Conservation (phyloP, 768 basidiomycete genomes). For the Panaeolus cyanescens region DNA sequence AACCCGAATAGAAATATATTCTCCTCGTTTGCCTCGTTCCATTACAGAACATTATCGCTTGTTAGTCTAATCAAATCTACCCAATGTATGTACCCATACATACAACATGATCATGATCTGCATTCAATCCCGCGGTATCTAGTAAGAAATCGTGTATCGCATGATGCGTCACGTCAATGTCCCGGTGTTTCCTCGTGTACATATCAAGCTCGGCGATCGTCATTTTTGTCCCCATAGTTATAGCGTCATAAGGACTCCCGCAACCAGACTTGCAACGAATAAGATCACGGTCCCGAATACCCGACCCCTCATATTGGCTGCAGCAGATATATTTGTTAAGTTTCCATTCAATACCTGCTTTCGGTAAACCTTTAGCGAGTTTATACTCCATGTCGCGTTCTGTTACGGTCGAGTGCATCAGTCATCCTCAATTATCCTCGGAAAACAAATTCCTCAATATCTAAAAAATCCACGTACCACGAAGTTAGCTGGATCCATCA, state of each 20-base stretch:
- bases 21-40: neutral
- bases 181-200: neutral
- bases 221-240: too few species aligned
- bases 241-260: neutral
- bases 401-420: slow-evolving; percentile 25
- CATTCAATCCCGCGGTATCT: neutral
- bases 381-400: slow-evolving; percentile 86
- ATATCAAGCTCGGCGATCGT: neutral
- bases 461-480: slow-evolving; percentile 46
- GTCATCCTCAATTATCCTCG: neutral
- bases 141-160: neutral
- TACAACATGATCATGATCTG: neutral
- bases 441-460: neutral
- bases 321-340: neutral
- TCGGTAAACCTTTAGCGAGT: slow-evolving; percentile 75
- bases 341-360: slow-evolving; percentile 35
- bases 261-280: neutral
- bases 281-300: neutral
- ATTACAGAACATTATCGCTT: neutral
- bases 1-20: neutral
- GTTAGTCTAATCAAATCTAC: neutral
- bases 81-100: neutral
- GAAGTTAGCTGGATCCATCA: slow-evolving; percentile 72
- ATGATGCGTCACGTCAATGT: neutral
- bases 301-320: neutral